Base-by-base conservation (phyloP, 306 rosid species). In the Psophocarpus tetragonolobus region DNA sequence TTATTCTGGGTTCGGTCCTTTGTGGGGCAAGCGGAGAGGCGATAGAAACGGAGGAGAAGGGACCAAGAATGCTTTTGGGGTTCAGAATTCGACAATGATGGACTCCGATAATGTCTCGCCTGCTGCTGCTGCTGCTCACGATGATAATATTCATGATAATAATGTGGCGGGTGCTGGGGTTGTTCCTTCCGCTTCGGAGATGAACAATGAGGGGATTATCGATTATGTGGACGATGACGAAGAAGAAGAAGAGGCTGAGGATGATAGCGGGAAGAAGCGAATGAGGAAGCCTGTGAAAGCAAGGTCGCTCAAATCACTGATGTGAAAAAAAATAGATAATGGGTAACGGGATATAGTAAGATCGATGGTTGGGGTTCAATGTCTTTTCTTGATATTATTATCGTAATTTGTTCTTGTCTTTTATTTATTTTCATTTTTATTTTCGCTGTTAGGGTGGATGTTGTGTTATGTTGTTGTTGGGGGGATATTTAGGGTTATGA, bases 241-340 rank as follows among this genome's bases (percentile, higher is more conserved):
- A 0, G 91, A 88, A 0, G 92, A 87, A 0, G 91, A 85, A 0
- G 91, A 85, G 0, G 79, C 39, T 2, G 87, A 72, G 1, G 86
- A 81, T 0, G 74, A 78, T 1, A 63, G 79, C 47, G 87, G 89
- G 38, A 90, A 84, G 73, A 90, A 85, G 80, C 68, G 90, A 81
- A 85, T 85, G 87, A 80, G 98, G 86, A 94, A 87, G 76, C 95
- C 96, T 0, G 91, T 90, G 76, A 94, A 94, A 80, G 97, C 91
- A 4, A 87, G 97, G 80, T 94, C 97, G 30, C 58, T 94, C 68
- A 94, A 94, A 79, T 94, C 98, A 11, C 80, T 94, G 0, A 92
- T 94, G 98, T 92, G 81, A 86, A 50, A 4, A 10, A 4, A 14
- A 27, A 54, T 8, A 33, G 35, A 54, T 8, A 33, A 26, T 41